Evolutionary conservation across 2,329 filamentous ascomycete genomes (phyloP), one percentile per base, ranked within the genome.

Genomic region (Colletotrichum tabaci): DNA sequence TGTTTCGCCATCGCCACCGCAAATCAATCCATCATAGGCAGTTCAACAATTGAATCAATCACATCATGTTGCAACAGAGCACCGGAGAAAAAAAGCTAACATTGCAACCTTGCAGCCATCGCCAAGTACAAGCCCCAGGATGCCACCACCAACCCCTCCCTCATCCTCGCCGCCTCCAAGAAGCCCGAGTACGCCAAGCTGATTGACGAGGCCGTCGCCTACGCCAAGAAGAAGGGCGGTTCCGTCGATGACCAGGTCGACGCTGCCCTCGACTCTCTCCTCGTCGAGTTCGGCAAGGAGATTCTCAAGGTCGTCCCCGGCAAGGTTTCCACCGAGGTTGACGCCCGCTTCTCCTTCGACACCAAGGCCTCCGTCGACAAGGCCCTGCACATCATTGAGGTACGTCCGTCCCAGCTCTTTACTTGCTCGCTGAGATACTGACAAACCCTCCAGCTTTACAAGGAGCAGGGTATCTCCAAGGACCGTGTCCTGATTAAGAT

Each of bases 121-220:
- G 95, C 89, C 89, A 98, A 98, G 89, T 99, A 99, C 92, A 97
- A 98, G 92, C 96, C 96, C 76, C 95, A 99, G 90, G 96, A 99
- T 94, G 96, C 96, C 82, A 99, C 96, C 84, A 99, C 96, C 88
- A 99, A 99, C 92, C 96, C 96, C 73, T 98, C 96, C 75, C 90
- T 99, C 83, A 98, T 99, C 86, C 93, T 99, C 82, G 96, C 95
- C 77, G 96, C 96, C 75, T 95, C 96, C 82, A 98, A 99, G 91
- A 98, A 98, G 91, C 82, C 94, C 83, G 95, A 98, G 86, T 98
- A 98, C 85, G 94, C 94, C 80, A 92, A 92, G 84, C 88, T 98
- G 82, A 97, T 98, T 79, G 95, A 98, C 81, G 86, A 87, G 68
- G 95, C 96, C 78, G 88, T 98, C 77, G 89, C 87, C 75, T 95